Evolutionary conservation across 1,284 basidiomycete species (phyloP), one percentile per base, ranked within the genome.

Genomic region (Leccinum subspadiceum): DNA sequence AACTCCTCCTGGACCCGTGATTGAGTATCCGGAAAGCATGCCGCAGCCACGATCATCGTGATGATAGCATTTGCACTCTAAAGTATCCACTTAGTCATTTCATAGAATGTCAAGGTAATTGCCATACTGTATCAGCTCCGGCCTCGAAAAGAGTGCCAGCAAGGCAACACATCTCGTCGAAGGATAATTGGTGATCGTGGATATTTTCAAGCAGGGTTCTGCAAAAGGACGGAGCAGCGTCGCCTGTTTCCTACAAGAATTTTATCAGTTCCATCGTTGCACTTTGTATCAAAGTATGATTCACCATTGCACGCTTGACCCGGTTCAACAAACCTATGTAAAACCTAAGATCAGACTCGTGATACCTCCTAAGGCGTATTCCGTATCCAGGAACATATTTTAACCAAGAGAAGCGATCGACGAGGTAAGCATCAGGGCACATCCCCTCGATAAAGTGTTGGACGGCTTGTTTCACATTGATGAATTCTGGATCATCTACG

Each of bases 101-200:
- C 7, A 17, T 37, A 35, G 2, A 10, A 2, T 2, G 12, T 10
- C 15, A 4, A 15, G 15, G 4, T 12, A 33, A 17, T 13, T 1
- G 2, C 5, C 49, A 48, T 37, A 81, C 81, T n/a, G 85, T 87
- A 58, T 86, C 86, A 2, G 80, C 81, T 4, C 85, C 86, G 1
- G 85, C 86, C 41, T 84, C 86, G 58, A 86, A 87, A 74, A 87
- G 80, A 5, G 79, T 79, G 1, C 87, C 87, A 1, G 84, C 81
- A 15, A 89, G 77, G 66, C 84, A 89, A 0, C 84, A 78, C 7
- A 81, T 77, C 61, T 89, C 85, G 52, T 81, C 74, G 33, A 81
- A 76, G 0, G 81, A 77, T 3, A 89, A 70, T 2, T 76, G 78
- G 33, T 83, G 78, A 46, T 81, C 77, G 0, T 72, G 63, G 61